Percentiles rank a stretch among this genome's conserved stretches.
Evolutionary conservation across 2,329 filamentous ascomycete species (phyloP).

Genomic region (Fusarium sp.): DNA sequence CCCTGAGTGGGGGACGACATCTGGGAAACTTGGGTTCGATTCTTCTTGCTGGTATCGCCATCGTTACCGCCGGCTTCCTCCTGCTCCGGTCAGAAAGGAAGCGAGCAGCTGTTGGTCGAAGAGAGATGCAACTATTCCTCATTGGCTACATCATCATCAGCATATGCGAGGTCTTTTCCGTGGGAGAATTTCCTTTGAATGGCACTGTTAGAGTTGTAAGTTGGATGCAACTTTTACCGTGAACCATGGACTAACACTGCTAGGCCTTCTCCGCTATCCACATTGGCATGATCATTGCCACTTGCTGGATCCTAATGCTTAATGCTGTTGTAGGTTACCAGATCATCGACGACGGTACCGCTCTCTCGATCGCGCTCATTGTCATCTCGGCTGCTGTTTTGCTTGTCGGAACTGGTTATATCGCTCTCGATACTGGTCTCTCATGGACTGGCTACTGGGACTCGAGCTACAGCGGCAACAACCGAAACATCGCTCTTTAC

Average conservation of each 20-base stretch:
- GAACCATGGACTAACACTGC: slow-evolving; percentile 33
- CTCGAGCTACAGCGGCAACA: slow-evolving; percentile 71
- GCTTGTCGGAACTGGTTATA: slow-evolving; percentile 93
- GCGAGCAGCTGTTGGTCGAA: slow-evolving; percentile 90
- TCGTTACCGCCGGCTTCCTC: slow-evolving; percentile 73
- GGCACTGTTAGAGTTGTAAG: slow-evolving; percentile 77
- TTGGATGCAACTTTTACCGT: slow-evolving; percentile 26
- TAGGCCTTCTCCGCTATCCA: slow-evolving; percentile 91
- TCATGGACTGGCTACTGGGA: slow-evolving; percentile 84
- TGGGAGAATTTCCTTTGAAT: slow-evolving; percentile 86
- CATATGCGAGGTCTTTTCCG: slow-evolving; percentile 96
- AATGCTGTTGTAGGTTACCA: slow-evolving; percentile 95
- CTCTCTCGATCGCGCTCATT: slow-evolving; percentile 82
- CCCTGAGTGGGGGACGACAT: slow-evolving; percentile 70
- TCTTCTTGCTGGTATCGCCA: slow-evolving; percentile 80
- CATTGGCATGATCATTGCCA: slow-evolving; percentile 87
- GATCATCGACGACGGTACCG: slow-evolving; percentile 90
- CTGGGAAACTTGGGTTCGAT: slow-evolving; percentile 95
- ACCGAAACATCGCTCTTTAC: slow-evolving; percentile 87
- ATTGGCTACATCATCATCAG: slow-evolving; percentile 85
- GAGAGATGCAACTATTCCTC: slow-evolving; percentile 97
- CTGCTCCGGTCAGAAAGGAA: slow-evolving; percentile 87
- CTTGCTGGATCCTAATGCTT: slow-evolving; percentile 89
- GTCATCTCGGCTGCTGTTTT: slow-evolving; percentile 75
- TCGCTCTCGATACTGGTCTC: slow-evolving; percentile 92